Conservation (phyloP, 2,329 filamentous ascomycete genomes). For the Hypocrella siamensis region DNA sequence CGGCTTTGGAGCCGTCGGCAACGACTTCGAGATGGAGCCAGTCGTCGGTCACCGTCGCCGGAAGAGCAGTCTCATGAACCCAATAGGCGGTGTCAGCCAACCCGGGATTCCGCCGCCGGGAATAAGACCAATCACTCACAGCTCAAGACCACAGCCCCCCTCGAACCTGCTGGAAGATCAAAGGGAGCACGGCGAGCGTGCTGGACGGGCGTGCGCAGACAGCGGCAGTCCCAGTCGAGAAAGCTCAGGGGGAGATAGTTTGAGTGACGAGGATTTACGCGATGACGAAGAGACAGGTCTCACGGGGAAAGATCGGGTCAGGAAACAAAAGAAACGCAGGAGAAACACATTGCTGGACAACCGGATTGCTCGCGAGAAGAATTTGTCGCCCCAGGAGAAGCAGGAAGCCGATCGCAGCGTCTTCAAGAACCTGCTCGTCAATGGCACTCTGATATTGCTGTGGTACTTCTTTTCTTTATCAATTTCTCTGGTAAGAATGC, state of each 20-base stretch:
- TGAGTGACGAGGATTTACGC: conserved; percentile 57
- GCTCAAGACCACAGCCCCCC: conserved; percentile 3
- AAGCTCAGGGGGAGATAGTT: conserved; percentile 32
- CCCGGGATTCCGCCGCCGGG: conserved; percentile 9
- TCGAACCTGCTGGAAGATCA: conserved; percentile 19
- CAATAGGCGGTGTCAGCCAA: conserved; percentile 10
- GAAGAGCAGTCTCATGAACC: conserved; percentile 36
- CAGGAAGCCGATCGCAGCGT: conserved; percentile 63
- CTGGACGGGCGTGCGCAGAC: conserved; percentile 2
- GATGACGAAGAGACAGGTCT: conserved; percentile 86
- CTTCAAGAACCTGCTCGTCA: conserved; percentile 51
- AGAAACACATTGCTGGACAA: conserved; percentile 56
- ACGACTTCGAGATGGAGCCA: conserved; percentile 41
- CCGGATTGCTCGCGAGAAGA: conserved; percentile 44
- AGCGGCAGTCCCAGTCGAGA: conserved; percentile 8
- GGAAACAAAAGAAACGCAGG: conserved; percentile 49
- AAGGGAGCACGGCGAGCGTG: conserved; percentile 21
- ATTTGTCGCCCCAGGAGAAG: conserved; percentile 54
- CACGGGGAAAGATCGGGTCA: conserved; percentile 55
- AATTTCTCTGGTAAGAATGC: conserved; percentile 63
- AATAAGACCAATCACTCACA: conserved; percentile 4
- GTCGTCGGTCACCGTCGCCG: conserved; percentile 38
- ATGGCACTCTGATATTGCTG: conserved; percentile 64
- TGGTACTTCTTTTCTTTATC: conserved; percentile 90
- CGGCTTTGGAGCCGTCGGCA: conserved; percentile 7